Evolutionary conservation across 768 basidiomycete species (phyloP), one percentile per base, ranked within the genome.

Genomic region (Trichaptum fuscoviolaceum): DNA sequence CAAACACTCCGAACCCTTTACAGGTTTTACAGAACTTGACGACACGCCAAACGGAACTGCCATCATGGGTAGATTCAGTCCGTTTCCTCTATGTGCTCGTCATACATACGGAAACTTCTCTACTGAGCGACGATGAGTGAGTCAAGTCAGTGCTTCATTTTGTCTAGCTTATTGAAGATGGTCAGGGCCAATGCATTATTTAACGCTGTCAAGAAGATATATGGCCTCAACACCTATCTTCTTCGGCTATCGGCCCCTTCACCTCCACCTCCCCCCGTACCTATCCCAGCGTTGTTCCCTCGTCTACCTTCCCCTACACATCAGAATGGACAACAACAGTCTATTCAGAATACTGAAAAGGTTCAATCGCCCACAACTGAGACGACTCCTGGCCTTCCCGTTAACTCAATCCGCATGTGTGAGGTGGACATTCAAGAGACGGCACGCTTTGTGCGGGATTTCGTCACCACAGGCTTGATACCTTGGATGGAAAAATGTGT

Each of bases 401-500:
- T 74, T 17, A 77, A 76, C 63, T 73, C 75, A 10, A 71, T 93
- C 52, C 76, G 79, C 35, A 78, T 95, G 79, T 81, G 79, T 9
- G 87, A 93, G 71, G 77, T 78, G 61, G 95, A 96, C 77, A 90
- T 93, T 17, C 84, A 89, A 64, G 84, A 87, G 70, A 85, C 88
- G 7, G 87, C 87, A 0, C 84, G 86, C 64, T 94, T 98, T 71
- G 84, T 93, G 10, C 85, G 95, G 59, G 96, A 97, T 75, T 90
- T 98, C 70, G 82, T 93, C 3, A 87, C 89, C 12, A 93, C 92
- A 87, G 95, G 92, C 73, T 77, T 99, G 59, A 75, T 98, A 2
- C 96, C 96, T 0, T 98, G 93, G 93, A 96, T 99, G 93, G 96
- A 99, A 78, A 93, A 90, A 72, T 90, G 89, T 75, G 91, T 96